These are phyloP conservation scores for Irpex sp. DNA, from an alignment of 1,284 basidiomycete species.

Conservation along the genomic window DNA sequence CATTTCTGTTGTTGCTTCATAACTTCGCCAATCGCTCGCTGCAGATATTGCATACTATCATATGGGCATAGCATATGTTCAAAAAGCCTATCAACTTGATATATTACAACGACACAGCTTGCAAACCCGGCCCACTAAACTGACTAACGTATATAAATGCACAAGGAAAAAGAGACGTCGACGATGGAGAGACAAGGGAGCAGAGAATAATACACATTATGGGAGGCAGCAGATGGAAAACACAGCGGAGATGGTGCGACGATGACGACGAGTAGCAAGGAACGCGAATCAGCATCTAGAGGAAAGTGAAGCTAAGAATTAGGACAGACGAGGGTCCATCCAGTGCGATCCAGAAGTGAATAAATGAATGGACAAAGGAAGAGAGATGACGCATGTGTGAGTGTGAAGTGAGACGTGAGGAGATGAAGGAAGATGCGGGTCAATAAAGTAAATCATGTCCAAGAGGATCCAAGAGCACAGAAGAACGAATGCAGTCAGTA, in stretches of 20 bases:
- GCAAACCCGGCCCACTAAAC: background rate
- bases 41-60: slow-evolving; percentile 9
- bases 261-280: slow-evolving; percentile 6
- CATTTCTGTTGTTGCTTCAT: no score
- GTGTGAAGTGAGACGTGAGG: background rate
- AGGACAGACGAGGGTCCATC: background rate
- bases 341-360: background rate
- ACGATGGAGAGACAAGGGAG: no score
- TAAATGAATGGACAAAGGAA: background rate
- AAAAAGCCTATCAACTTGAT: background rate
- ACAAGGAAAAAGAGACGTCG: background rate
- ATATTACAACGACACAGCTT: background rate
- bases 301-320: background rate
- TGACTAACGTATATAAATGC: background rate
- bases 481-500: background rate
- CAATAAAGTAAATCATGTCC: background rate
- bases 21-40: background rate
- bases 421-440: background rate
- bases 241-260: background rate
- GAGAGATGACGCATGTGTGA: background rate
- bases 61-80: background rate
- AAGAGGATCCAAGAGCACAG: background rate
- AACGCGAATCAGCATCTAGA: background rate
- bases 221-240: background rate
- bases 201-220: background rate